Evolutionary conservation across 78 protist genomes (phyloP).

Genomic region (Emiliania huxleyi): DNA sequence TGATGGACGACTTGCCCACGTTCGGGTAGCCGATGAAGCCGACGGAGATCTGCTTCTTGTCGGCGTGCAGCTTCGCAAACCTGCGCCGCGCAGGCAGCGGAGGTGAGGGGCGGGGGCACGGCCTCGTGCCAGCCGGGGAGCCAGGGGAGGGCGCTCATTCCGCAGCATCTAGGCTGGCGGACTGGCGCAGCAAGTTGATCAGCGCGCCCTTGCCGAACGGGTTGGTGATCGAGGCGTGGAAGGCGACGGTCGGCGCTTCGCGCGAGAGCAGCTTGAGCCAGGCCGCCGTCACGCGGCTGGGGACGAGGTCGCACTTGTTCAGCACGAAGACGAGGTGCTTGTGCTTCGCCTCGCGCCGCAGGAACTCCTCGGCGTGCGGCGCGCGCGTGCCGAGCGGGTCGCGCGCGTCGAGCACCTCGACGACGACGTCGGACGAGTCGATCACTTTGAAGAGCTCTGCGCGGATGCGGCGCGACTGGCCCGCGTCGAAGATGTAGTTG

Average conservation of each 20-base stretch:
- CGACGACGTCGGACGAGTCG: constrained; percentile 94
- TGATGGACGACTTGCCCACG: constrained; percentile 92
- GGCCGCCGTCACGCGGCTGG: constrained; percentile 89
- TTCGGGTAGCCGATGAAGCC: constrained; percentile 96
- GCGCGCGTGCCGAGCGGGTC: constrained; percentile 98
- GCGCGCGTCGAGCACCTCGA: constrained; percentile 86
- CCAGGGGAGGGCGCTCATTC: too few relatives aligned
- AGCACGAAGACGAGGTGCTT: constrained; percentile 97
- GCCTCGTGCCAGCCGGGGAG: too few relatives aligned
- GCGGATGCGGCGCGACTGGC: constrained; percentile 94
- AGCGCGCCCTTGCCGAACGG: constrained; percentile 98
- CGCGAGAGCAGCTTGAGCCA: constrained; percentile 52
- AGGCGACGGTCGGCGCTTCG: constrained; percentile 97
- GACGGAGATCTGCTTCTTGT: constrained; percentile 89
- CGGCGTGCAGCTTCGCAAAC: constrained; percentile 84
- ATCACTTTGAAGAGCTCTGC: constrained; percentile 91
- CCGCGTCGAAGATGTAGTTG: constrained; percentile 82
- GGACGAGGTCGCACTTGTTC: constrained; percentile 98
- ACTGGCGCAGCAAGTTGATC: constrained; percentile 42
- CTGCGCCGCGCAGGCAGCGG: too few relatives aligned
- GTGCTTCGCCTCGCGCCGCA: constrained; percentile 78
- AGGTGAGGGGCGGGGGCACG: too few relatives aligned
- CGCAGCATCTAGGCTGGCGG: too few relatives aligned
- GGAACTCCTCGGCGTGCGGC: constrained; percentile 16
- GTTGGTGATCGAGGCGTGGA: constrained; percentile 93